Conservation (phyloP, 2,329 filamentous ascomycete species). For the Gremmenia infestans region DNA sequence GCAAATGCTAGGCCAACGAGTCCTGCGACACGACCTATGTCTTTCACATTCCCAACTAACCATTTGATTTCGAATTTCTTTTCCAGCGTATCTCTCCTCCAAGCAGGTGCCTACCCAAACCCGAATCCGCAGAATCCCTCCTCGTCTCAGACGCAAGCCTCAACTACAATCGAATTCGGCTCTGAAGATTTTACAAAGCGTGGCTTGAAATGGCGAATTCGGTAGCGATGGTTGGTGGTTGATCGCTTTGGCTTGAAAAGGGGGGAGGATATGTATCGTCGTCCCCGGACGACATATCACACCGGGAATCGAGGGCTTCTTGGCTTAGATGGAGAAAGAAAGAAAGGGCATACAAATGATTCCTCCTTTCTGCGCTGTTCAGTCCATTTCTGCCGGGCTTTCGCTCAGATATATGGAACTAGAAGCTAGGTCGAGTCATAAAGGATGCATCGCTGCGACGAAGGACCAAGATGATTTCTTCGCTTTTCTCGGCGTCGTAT, state of each 20-base stretch:
- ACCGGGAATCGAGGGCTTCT: background rate
- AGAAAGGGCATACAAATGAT: no score
- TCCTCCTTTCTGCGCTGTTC: background rate
- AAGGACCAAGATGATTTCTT: no score
- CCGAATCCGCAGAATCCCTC: no score
- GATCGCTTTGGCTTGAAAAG: background rate
- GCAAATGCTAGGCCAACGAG: no score
- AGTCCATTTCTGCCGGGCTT: background rate
- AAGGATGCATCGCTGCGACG: no score
- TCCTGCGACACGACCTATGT: no score
- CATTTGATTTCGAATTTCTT: no score
- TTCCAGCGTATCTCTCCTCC: no score
- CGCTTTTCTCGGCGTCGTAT: no score
- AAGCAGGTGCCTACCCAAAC: no score
- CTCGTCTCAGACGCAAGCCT: background rate
- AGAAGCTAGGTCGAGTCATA: background rate
- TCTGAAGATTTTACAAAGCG: background rate
- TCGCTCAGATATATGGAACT: background rate
- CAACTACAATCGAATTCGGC: background rate
- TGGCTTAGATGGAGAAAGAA: background rate
- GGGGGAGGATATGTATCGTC: background rate
- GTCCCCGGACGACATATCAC: background rate
- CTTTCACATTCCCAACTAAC: no score
- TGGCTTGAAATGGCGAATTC: background rate
- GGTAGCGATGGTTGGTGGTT: background rate